Base-by-base conservation (phyloP, 1,284 basidiomycete genomes). In the Malassezia dermatis region DNA sequence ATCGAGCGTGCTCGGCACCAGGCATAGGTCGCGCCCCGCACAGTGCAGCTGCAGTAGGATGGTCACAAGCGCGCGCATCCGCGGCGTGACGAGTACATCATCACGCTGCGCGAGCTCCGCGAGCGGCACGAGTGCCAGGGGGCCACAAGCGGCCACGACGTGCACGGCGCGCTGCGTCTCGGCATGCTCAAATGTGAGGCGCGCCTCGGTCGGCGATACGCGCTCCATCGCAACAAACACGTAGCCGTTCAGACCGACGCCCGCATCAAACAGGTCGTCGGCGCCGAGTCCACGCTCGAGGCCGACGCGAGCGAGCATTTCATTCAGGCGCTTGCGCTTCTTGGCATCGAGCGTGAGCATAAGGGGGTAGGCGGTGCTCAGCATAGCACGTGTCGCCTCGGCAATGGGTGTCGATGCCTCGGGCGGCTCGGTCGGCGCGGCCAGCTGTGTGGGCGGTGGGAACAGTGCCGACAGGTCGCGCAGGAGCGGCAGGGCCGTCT, bases 21-120 rank as follows among this genome's bases (percentile, higher is more conserved):
- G 54, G 34, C 62, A 64, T n/a, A 74, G 61, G 55, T 74, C 71
- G 17, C 70, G 47, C 2, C 68, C 66, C 6, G 75, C 49, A 3
- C 64, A 61, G 50, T 76, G 75, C 5, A 76, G 65, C 57, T 76
- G 75, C 8, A 75, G 58, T 52, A 76, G 62, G 0, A 65, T 60
- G 17, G 65, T 66, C 46, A 76, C 65, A 41, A 72, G 66, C 31
- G 68, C 64, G 0, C 59, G 43, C 15, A 76, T 66, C 1, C 75
- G 62, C 3, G 73, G 70, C 8, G 75, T 75, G 30, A 75, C 52
- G 28, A 67, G 44, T 30, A 71, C 48, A 23, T 59, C 31, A 19
- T 51, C 45, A 3, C 45, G 51, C 21, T 60, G 53, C 2, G 59
- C 61, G 0, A 71, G 57, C 27, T 51, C 40, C 1, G 64, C 64